Evolutionary conservation across 1,139 yeast genomes (phyloP).

Genomic region (Scheffersomyces titani): DNA sequence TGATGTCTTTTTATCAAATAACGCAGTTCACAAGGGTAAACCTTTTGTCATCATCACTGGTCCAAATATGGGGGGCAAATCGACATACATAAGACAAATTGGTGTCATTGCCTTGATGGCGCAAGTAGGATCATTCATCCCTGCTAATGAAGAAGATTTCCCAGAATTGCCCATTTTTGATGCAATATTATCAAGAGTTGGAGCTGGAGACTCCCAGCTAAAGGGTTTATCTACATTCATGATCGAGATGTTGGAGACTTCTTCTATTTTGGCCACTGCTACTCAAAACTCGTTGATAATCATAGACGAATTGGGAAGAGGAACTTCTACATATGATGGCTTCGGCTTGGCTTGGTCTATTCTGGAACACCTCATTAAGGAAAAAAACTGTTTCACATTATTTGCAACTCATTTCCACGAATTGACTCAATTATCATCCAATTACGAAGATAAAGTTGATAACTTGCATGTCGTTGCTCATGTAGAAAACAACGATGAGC

Average conservation of each 20-base stretch:
- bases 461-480: slow-evolving; percentile 96
- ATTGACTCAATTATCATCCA: slow-evolving; percentile 72
- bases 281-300: slow-evolving; percentile 81
- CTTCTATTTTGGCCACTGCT: slow-evolving; percentile 86
- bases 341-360: slow-evolving; percentile 98
- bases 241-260: slow-evolving; percentile 98
- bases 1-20: slow-evolving; percentile 59
- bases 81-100: slow-evolving; percentile 88
- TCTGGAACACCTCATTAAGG: slow-evolving; percentile 75
- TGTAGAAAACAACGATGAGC: slow-evolving; percentile 46
- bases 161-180: slow-evolving; percentile 86
- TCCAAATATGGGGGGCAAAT: slow-evolving; percentile 98
- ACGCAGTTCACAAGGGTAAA: slow-evolving; percentile 34
- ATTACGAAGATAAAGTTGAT: slow-evolving; percentile 56
- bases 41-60: slow-evolving; percentile 90
- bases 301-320: slow-evolving; percentile 94
- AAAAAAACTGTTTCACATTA: slow-evolving; percentile 74
- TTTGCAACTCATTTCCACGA: slow-evolving; percentile 99
- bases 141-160: slow-evolving; percentile 48
- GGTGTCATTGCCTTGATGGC: slow-evolving; percentile 90
- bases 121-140: slow-evolving; percentile 91
- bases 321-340: slow-evolving; percentile 96
- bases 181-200: slow-evolving; percentile 93
- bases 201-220: slow-evolving; percentile 96
- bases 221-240: slow-evolving; percentile 96